Evolutionary conservation across 352 stramenopile species (phyloP), one percentile per base, ranked within the genome.

Genomic region (Phytophthora meadii): DNA sequence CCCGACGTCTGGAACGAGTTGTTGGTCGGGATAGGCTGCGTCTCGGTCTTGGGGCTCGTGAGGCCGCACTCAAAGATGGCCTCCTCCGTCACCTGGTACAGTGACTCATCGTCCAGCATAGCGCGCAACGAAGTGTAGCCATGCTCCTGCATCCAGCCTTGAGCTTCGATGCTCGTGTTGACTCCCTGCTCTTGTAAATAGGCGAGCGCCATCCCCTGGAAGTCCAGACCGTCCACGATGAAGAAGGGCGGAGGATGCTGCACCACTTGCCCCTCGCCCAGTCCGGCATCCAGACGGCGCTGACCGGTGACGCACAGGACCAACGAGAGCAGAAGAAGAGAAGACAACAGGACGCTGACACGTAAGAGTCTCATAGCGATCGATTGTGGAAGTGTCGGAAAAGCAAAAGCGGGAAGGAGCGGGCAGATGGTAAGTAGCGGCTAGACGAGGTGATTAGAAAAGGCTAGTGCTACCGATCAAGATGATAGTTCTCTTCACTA

Each of bases 1-100:
- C 79, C 79, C 17, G 76, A 84, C 15, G 68, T 77, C 60, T 71
- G 61, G 51, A 85, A 74, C 42, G 66, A 72, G 61, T 53, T 50
- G 61, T 76, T 84, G 39, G 48, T 81, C 46, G 78, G 78, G 54
- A 87, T 80, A 9, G 61, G 61, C 65, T 85, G 73, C 52, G 53
- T 72, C 63, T 84, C 72, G 24, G 66, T 73, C 39, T 50, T 72
- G 32, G 71, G 72, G 45, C 74, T 77, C 17, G 76, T 88, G 64
- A 86, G 70, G 8, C 79, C 79, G 63, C 79, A 88, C 39, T 84
- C 72, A 54, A 84, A 86, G 39, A 81, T 61, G 37, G 72, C 75
- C 44, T 84, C 79, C 42, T 76, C 61, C 37, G 76, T 81, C 24
- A 88, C 79, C 2, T 65, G 49, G 70, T 88, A 88, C 22, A 82